Evolutionary conservation across 208 protist genomes (phyloP).

Genomic region (Trypanosoma avium): DNA sequence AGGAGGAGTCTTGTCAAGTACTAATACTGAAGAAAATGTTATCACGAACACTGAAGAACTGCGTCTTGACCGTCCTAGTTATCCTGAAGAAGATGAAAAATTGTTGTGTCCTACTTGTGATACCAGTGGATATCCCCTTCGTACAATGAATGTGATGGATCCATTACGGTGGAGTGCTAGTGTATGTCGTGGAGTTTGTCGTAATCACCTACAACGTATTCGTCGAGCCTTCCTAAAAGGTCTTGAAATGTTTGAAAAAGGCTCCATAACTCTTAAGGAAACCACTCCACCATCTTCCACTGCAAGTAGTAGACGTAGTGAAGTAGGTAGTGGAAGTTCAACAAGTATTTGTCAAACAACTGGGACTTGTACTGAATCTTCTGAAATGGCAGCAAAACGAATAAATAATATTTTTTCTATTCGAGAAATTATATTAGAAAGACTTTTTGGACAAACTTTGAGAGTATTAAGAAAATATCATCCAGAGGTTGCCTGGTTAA

Average conservation of each 20-base stretch:
- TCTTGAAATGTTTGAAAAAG: constrained; percentile 42
- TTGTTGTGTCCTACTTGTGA: constrained; percentile 67
- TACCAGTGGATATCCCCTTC: constrained; percentile 72
- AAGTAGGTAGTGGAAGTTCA: constrained; percentile 1
- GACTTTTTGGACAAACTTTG: constrained; percentile 68
- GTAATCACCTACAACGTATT: constrained; percentile 84
- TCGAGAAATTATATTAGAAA: constrained; percentile 34
- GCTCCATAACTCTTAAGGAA: constrained; percentile 24
- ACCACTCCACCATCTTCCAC: background rate
- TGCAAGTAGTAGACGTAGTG: constrained; percentile 12
- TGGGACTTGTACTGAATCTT: background rate
- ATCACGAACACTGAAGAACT: background rate
- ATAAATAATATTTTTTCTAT: background rate
- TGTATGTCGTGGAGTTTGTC: constrained; percentile 82
- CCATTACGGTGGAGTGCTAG: constrained; percentile 91
- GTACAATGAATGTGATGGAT: constrained; percentile 91
- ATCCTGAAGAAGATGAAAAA: constrained; percentile 31
- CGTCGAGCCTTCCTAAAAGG: constrained; percentile 67
- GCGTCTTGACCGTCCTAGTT: constrained; percentile 38
- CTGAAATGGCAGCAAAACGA: background rate
- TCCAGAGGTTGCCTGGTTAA: constrained; percentile 43
- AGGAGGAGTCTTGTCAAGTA: background rate
- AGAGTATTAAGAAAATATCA: constrained; percentile 31
- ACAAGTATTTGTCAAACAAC: background rate
- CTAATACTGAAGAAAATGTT: constrained; percentile 3